Base-by-base conservation (phyloP, 106 monocot genomes). In the Dendrobium nobile region DNA sequence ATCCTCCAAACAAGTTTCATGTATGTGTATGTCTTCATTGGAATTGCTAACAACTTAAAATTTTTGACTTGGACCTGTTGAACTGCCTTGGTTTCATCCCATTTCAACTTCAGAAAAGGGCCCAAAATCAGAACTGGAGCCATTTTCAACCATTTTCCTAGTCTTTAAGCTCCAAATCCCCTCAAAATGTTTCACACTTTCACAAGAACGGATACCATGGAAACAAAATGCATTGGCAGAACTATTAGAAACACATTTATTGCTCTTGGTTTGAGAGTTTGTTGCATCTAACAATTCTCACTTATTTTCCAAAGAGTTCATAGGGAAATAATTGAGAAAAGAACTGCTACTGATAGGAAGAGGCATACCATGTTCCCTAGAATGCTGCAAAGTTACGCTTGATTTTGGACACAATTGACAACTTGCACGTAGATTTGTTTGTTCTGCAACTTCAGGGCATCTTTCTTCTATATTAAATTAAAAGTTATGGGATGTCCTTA, bases 1-100 rank as follows among this genome's bases (percentile, higher is more conserved):
- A 5, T 13, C 9, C 19, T 67, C 4, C 6, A 33, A 70, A 70
- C 68, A 28, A 13, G 68, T 10, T 70, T 70, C 68, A 70, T 70
- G 26, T 26, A 0, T 27, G 33, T 37, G 87, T 76, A 79, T 73
- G 75, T 55, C 79, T 55, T 99, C 90, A 82, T 95, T 78, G 42
- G 95, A 95, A 90, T 99, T 93, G 85, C 84, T 95, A 86, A 82
- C 99, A 99, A 78, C 67, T 24, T 67, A 99, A 99, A 41, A 91
- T 84, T 54, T 91, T 80, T 55, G 99, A 87, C 87, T 90, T 91
- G 55, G 84, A 20, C 9, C 67, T 70, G 10, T 70, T 33, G 31
- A 77, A 84, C 84, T 75, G 28, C 61, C 75, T 82, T 77, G 79
- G 75, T 75, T 58, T 54, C 74, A 80, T 87, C 80, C 86, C 95